Evolutionary conservation across 805 yeast species (phyloP).

Genomic region (Candida ipomoeae): DNA sequence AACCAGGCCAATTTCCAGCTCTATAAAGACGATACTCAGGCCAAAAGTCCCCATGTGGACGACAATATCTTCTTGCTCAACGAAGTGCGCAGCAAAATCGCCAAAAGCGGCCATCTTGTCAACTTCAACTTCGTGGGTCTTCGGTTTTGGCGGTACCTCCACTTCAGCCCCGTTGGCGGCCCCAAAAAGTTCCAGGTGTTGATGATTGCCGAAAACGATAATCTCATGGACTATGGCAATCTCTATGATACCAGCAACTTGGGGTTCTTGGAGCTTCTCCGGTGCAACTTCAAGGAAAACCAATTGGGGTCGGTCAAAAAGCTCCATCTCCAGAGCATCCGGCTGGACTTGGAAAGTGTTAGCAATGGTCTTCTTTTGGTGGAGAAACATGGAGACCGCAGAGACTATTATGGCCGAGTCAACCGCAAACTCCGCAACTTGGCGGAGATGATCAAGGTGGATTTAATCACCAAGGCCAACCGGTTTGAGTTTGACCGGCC

Average conservation of each 20-base stretch:
- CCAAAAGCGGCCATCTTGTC: conserved; percentile 36
- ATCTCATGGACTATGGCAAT: conserved; percentile 6
- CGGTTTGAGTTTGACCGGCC: conserved; percentile 44
- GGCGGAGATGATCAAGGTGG: conserved; percentile 36
- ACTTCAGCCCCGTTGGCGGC: conserved; percentile 50
- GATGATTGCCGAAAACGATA: conserved; percentile 35
- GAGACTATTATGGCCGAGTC: conserved; percentile 28
- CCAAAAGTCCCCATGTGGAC: conserved; percentile 16
- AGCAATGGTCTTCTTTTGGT: conserved; percentile 27
- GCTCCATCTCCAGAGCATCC: conserved; percentile 24
- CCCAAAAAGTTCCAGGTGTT: conserved; percentile 51
- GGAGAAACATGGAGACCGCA: conserved; percentile 18
- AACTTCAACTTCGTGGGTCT: conserved; percentile 45
- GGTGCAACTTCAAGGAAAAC: conserved; percentile 43
- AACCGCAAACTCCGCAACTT: conserved; percentile 27
- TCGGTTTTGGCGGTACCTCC: conserved; percentile 54
- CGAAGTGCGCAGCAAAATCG: conserved; percentile 24
- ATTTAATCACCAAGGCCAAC: conserved; percentile 38
- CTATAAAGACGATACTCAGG: conserved; percentile 15
- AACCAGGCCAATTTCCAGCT: conserved; percentile 19
- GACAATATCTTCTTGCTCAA: conserved; percentile 23
- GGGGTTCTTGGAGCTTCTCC: conserved; percentile 41
- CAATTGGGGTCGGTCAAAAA: conserved; percentile 45
- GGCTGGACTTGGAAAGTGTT: conserved; percentile 28
- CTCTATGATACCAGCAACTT: conserved; percentile 23